phyloP scores from a whole-genome alignment of 1,284 basidiomycete species.

The Ustilago nuda region DNA sequence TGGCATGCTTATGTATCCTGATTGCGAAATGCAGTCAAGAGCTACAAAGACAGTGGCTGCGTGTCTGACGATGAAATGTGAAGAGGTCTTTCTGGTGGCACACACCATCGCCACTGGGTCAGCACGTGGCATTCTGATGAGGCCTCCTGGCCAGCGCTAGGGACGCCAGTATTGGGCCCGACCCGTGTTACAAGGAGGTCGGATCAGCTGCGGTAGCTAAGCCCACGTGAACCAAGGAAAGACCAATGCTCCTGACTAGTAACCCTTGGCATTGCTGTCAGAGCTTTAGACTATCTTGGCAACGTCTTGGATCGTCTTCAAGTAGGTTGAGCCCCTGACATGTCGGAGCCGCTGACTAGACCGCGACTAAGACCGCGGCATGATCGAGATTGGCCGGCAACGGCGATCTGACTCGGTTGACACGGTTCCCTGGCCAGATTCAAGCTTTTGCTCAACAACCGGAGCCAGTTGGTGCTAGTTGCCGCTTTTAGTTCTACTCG shows the following conservation, averaged over 20 bases:
- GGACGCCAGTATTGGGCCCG: background rate
- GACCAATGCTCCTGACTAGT: background rate
- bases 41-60: background rate
- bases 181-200: no score
- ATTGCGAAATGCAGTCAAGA: background rate
- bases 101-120: background rate
- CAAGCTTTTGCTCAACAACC: no score
- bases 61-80: background rate
- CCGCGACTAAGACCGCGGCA: no score
- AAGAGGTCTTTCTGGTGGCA: background rate
- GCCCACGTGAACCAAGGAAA: background rate
- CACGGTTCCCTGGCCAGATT: no score
- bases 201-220: background rate
- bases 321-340: no score
- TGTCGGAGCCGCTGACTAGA: no score
- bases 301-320: background rate
- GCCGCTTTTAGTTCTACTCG: no score
- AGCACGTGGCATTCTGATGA: background rate
- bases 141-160: background rate
- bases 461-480: no score
- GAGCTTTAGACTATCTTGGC: background rate
- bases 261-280: background rate
- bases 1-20: no score
- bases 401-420: no score
- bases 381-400: no score